A percentile compares a stretch with the other conserved stretches of the same genome.
Conservation (phyloP, 148 eudicot genomes). For the Chenopodium berlandieri region DNA sequence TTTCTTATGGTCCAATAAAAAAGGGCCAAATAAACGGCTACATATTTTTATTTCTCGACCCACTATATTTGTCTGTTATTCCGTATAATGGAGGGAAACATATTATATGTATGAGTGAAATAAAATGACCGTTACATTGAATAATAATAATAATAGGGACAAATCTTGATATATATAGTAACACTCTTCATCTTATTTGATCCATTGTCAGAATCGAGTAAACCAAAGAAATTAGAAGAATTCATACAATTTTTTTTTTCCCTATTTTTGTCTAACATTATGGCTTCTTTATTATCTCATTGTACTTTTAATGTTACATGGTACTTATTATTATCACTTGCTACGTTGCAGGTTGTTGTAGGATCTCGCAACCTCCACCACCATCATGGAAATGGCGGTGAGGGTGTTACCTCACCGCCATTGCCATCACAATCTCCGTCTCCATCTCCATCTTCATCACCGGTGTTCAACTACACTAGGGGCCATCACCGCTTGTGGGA, state of each 20-base stretch:
- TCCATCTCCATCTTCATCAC: background rate
- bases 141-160: background rate
- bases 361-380: conserved; percentile 13
- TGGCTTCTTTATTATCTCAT: conserved; percentile 2
- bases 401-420: background rate
- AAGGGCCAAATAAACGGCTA: conserved; percentile 1
- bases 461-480: background rate
- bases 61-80: background rate
- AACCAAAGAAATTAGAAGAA: background rate
- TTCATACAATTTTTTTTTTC: background rate
- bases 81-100: background rate
- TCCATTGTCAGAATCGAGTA: background rate
- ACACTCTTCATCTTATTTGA: background rate
- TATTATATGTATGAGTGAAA: background rate
- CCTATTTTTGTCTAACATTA: background rate
- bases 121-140: conserved; percentile 16
- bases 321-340: conserved; percentile 21
- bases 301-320: background rate
- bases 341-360: conserved; percentile 22
- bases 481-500: conserved; percentile 51
- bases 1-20: background rate
- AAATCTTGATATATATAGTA: background rate
- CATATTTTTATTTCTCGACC: background rate
- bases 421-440: background rate
- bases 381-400: background rate